These are phyloP conservation scores for Citrullus mucosospermus DNA, from an alignment of 306 rosid genomes.

Conservation along the genomic window DNA sequence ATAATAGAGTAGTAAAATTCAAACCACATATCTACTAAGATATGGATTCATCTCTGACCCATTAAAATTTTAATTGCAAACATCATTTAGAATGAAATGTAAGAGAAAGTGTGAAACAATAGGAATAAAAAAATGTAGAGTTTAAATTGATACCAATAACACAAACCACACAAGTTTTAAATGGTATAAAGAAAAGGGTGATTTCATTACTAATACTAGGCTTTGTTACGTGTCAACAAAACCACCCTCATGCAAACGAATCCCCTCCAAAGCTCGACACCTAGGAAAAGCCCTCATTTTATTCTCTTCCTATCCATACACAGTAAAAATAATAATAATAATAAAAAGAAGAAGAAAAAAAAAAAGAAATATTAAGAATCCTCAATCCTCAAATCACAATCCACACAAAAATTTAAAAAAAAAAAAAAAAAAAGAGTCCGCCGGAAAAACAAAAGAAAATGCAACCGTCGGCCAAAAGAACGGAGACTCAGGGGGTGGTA, in stretches of 20 bases:
- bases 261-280: neutral
- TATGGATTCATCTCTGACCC: no score
- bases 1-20: no score
- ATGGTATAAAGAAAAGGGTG: neutral
- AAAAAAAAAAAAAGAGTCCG: neutral
- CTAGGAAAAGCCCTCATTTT: neutral
- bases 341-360: no score
- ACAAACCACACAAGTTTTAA: no score
- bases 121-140: no score
- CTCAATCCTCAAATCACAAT: neutral
- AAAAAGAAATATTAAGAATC: neutral
- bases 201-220: neutral
- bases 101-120: no score
- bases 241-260: neutral
- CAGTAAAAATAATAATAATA: neutral
- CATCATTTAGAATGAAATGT: no score
- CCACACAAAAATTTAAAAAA: neutral
- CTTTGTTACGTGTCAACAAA: neutral
- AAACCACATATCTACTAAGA: no score
- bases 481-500: conserved; percentile 15
- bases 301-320: neutral
- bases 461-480: conserved; percentile 21
- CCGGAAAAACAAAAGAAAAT: conserved; percentile 2
- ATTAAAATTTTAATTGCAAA: no score
- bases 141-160: no score